Conservation (phyloP, 2,329 filamentous ascomycete genomes). For the Arthrocladium fulminans region DNA sequence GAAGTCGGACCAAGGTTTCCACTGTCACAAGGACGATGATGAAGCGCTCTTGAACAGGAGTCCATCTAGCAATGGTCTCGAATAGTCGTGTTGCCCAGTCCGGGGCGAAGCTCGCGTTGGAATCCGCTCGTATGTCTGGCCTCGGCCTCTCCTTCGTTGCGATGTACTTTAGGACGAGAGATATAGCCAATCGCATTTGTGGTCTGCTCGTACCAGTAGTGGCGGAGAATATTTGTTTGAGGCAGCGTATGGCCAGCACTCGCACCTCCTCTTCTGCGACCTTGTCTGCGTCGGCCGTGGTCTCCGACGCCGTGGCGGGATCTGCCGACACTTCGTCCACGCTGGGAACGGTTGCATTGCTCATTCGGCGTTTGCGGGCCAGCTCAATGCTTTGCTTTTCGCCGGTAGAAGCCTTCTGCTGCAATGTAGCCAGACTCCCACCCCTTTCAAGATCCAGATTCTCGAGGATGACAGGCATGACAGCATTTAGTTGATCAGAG, state of each 20-base stretch:
- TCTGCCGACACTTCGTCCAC: constrained; percentile 61
- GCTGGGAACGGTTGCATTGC: constrained; percentile 68
- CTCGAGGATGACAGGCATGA: constrained; percentile 76
- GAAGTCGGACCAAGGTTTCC: constrained; percentile 62
- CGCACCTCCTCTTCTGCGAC: constrained; percentile 83
- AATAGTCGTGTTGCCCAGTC: constrained; percentile 80
- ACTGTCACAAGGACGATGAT: constrained; percentile 75
- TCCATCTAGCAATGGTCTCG: constrained; percentile 72
- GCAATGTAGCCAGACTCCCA: constrained; percentile 58
- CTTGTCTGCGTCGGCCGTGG: constrained; percentile 78
- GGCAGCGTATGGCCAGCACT: constrained; percentile 71
- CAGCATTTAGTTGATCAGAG: constrained; percentile 64
- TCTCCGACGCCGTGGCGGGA: constrained; percentile 58
- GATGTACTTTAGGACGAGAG: constrained; percentile 66
- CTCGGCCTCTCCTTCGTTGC: constrained; percentile 45
- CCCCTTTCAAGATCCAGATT: constrained; percentile 73
- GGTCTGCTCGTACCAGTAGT: constrained; percentile 57
- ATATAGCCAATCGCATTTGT: constrained; percentile 71
- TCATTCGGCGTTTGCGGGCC: constrained; percentile 59
- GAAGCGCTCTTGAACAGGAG: constrained; percentile 89
- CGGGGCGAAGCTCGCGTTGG: constrained; percentile 33
- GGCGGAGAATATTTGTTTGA: constrained; percentile 75
- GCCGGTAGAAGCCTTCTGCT: constrained; percentile 56
- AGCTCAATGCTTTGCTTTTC: constrained; percentile 61
- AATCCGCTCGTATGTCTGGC: constrained; percentile 35